These are phyloP conservation scores for Wallemia hederae DNA, from an alignment of 1,284 basidiomycete species.

Conservation along the genomic window DNA sequence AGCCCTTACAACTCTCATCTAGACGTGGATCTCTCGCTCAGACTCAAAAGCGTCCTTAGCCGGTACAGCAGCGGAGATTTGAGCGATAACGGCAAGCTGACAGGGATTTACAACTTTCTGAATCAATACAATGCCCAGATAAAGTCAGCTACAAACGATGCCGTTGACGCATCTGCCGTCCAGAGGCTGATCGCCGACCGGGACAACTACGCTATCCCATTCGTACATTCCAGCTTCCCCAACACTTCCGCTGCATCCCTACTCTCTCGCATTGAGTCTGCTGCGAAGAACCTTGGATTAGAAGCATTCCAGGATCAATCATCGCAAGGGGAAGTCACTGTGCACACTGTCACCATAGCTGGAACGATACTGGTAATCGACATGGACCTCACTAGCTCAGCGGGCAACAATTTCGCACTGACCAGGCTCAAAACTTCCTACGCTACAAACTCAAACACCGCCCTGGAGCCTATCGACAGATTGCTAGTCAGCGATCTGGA, in stretches of 20 bases:
- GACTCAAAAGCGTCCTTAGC: background rate
- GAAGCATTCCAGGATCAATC: conserved; percentile 1
- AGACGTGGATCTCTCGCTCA: background rate
- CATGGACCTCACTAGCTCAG: background rate
- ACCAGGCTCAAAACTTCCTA: background rate
- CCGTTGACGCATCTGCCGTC: background rate
- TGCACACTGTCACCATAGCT: background rate
- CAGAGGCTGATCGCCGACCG: background rate
- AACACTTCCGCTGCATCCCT: background rate
- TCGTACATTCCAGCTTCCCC: background rate
- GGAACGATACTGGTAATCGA: background rate
- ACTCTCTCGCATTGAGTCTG: background rate
- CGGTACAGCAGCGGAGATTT: background rate
- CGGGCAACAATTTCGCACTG: background rate
- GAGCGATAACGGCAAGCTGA: background rate
- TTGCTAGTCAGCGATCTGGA: background rate
- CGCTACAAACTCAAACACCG: background rate
- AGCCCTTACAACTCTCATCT: background rate
- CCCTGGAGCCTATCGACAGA: background rate
- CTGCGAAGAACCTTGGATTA: background rate
- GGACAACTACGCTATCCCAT: background rate
- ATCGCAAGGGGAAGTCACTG: background rate
- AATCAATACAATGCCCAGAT: background rate
- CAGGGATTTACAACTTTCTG: background rate
- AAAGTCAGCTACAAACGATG: background rate